phyloP scores from a whole-genome alignment of 2,329 filamentous ascomycete genomes.

The Monosporascus sp. region DNA sequence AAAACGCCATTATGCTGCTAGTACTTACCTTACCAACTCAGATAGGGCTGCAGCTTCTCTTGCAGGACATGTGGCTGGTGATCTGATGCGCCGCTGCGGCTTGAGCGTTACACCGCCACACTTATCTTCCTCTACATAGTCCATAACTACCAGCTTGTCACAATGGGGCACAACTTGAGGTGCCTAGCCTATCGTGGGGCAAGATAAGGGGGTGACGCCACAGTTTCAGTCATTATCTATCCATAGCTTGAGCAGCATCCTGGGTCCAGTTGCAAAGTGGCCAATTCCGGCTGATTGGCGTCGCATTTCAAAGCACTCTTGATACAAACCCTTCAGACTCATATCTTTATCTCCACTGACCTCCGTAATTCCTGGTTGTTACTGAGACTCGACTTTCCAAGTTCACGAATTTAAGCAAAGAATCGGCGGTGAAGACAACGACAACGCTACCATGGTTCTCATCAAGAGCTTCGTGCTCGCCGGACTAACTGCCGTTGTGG shows the following conservation, averaged over 20 bases:
- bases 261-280: conserved; percentile 1
- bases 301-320: neutral
- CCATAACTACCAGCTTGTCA: neutral
- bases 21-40: too few species aligned
- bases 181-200: neutral
- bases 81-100: too few species aligned
- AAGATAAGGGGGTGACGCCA: neutral
- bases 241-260: neutral
- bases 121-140: too few species aligned
- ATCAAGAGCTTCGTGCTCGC: conserved; percentile 57
- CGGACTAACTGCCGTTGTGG: conserved; percentile 48
- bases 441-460: conserved; percentile 43
- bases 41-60: too few species aligned
- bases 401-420: conserved; percentile 1
- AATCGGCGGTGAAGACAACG: conserved; percentile 4
- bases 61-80: too few species aligned
- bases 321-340: too few species aligned
- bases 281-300: neutral
- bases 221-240: neutral
- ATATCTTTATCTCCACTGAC: too few species aligned
- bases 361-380: too few species aligned
- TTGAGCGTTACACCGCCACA: neutral
- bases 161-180: neutral
- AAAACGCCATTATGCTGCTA: too few species aligned
- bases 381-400: too few species aligned